These are phyloP conservation scores for Wakefieldia striispora DNA, from an alignment of 768 basidiomycete genomes.

Conservation along the genomic window DNA sequence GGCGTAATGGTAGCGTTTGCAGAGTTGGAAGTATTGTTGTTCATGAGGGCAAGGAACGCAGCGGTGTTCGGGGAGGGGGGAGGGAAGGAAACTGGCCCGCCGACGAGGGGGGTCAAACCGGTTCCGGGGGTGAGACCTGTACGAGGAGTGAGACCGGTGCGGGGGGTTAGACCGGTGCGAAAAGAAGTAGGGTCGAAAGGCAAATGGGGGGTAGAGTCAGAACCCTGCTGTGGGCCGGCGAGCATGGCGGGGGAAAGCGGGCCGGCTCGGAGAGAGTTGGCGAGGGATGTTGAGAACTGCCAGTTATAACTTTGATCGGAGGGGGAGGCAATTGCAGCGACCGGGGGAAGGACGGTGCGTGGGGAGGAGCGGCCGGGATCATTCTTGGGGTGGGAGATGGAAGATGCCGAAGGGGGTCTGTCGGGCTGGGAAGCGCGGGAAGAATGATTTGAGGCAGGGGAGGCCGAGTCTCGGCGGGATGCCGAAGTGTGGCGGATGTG, in stretches of 20 bases:
- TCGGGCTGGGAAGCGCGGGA: constrained; percentile 36
- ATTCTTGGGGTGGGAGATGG: constrained; percentile 31
- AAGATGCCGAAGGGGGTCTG: constrained; percentile 34
- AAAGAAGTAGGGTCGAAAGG: constrained; percentile 71
- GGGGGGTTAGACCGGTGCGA: constrained; percentile 84
- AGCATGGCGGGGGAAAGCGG: constrained; percentile 97
- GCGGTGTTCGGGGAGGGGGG: constrained; percentile 86
- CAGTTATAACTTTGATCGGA: constrained; percentile 51
- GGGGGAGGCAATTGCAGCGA: constrained; percentile 70
- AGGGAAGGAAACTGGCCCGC: constrained; percentile 73
- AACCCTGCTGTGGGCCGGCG: constrained; percentile 69
- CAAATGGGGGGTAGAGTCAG: constrained; percentile 34
- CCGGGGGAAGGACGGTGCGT: constrained; percentile 80
- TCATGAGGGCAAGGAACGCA: constrained; percentile 91
- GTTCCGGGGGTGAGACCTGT: constrained; percentile 76
- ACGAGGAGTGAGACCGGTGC: constrained; percentile 83
- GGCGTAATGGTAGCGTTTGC: constrained; percentile 55
- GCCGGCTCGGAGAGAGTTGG: constrained; percentile 84
- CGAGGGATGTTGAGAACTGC: constrained; percentile 59
- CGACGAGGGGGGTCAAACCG: constrained; percentile 79
- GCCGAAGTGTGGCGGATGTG: constrained; percentile 47
- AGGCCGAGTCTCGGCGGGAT: constrained; percentile 32
- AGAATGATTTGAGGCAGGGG: constrained; percentile 34
- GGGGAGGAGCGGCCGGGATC: constrained; percentile 36
- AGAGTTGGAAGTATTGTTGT: constrained; percentile 42